Evolutionary conservation across 2,329 filamentous ascomycete species (phyloP), one percentile per base, ranked within the genome.

Genomic region (Neofusicoccum kwambonambiense): DNA sequence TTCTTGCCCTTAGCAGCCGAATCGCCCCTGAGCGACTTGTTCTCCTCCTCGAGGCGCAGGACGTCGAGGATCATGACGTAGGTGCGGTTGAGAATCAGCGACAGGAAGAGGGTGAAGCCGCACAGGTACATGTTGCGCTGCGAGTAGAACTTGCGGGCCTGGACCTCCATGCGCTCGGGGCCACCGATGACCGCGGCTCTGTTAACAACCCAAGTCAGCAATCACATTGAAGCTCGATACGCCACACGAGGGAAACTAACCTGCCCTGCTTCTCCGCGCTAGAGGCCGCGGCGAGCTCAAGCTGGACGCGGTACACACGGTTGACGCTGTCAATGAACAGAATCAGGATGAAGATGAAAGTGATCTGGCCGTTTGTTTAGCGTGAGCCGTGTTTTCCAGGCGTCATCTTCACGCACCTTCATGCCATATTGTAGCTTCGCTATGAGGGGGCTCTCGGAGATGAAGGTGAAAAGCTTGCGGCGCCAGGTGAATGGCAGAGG

Each of bases 91-190:
- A 96, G 91, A 80, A 99, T 99, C 69, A 99, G 86, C 62, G 94
- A 98, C 68, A 99, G 90, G 88, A 99, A 98, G 69, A 99, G 90
- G 4, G 95, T 99, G 85, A 99, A 99, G 73, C 95, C 95, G 80
- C 95, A 98, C 68, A 99, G 93, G 83, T 99, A 99, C 95, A 99
- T 99, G 88, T 99, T 99, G 80, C 95, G 93, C 84, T 99, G 94
- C 68, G 93, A 97, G 87, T 99, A 99, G 86, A 99, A 99, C 83
- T 99, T 99, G 86, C 95, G 93, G 70, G 95, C 94, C 81, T 99
- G 95, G 61, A 98, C 94, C 82, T 99, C 95, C 87, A 96, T 93
- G 69, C 95, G 94, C 78, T 98, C 95, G 76, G 92, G 90, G 69
- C 95, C 82, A 52, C 80, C 94, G 73, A 97, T 88, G 66, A 93